Evolutionary conservation across 108 stramenopile species (phyloP), one percentile per base, ranked within the genome.

Genomic region (Schizochytrium sp.): DNA sequence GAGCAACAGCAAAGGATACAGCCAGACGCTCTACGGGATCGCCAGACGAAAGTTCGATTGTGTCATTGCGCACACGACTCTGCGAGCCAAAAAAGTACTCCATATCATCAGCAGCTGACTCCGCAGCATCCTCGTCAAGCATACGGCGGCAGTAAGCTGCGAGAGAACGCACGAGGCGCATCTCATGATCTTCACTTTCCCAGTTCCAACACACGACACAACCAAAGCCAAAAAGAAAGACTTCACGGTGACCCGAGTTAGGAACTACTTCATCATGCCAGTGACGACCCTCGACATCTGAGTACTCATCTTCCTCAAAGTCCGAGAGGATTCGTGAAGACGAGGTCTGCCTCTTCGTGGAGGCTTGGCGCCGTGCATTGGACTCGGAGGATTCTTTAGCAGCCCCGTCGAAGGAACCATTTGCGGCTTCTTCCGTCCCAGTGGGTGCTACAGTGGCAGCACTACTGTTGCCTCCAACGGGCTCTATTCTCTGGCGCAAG

Each of bases 1-100:
- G 94, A 5, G 94, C 94, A 17, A 94, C 88, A 19, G 94, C 92
- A 72, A 90, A 94, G 12, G 88, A 61, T 40, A 93, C 90, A 3
- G 93, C 92, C 12, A 94, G 89, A 72, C 91, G 92, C 72, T 94
- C 93, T 12, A 89, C 47, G 13, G 94, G 89, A 61, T 91, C 91
- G 42, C 38, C 49, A 13, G 92, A 90, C 19, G 87, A 57, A 42
- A 93, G 91, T 41, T 40, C 46, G 38, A 91, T 47, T 15, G 72
- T 57, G 88, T 91, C 90, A 49, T 12, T 13, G 45, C 4, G 4
- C 89, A 88, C 73, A n/a, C 55, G 56, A 17, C 53, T 19, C 49
- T 89, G 5, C 2, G 50, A 4, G 44, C 45, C 89, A 46, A 72
- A 56, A 17, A 91, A 90, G 90, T 88, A 58, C 57, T 89, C 56